A percentile compares a stretch with the other conserved stretches of the same genome.
Conservation (phyloP, 306 rosid genomes). For the Hippophae rhamnoides region DNA sequence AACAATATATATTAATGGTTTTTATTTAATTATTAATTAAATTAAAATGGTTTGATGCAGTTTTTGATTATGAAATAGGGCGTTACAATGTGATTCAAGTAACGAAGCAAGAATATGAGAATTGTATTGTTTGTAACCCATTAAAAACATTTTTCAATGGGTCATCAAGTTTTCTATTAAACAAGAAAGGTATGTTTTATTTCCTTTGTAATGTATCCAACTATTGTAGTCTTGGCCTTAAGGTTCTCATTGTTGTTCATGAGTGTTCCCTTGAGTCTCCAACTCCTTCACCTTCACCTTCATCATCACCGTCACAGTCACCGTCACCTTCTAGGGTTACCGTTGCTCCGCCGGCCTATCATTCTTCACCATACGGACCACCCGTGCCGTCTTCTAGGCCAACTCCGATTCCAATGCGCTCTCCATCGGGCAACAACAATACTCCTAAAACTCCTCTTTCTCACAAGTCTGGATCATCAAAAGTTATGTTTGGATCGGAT, state of each 20-base stretch:
- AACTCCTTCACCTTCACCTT: slow-evolving; percentile 1
- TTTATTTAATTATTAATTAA: not conserved
- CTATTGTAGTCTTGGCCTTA: slow-evolving; percentile 31
- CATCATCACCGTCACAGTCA: slow-evolving; percentile 2
- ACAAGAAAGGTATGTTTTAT: slow-evolving; percentile 19
- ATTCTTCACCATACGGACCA: not conserved
- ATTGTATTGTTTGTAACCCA: slow-evolving; percentile 33
- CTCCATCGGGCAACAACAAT: not conserved
- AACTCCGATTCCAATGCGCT: not conserved
- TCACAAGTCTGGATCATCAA: slow-evolving; percentile 5
- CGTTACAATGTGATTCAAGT: slow-evolving; percentile 35
- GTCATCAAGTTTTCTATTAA: slow-evolving; percentile 22
- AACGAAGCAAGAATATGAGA: slow-evolving; percentile 28
- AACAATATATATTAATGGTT: not conserved
- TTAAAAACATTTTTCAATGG: slow-evolving; percentile 14
- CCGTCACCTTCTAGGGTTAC: not conserved
- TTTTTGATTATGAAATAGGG: slow-evolving; percentile 25
- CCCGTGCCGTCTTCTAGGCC: slow-evolving; percentile 8
- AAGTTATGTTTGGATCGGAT: not conserved
- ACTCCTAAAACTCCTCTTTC: not conserved
- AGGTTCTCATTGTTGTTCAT: slow-evolving; percentile 26
- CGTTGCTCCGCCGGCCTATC: not conserved
- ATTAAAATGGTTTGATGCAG: slow-evolving; percentile 10
- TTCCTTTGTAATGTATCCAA: slow-evolving; percentile 32
- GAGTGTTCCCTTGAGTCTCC: not conserved